phyloP scores from a whole-genome alignment of 192 early-diverging fungal species.

The Backusella luteola region DNA sequence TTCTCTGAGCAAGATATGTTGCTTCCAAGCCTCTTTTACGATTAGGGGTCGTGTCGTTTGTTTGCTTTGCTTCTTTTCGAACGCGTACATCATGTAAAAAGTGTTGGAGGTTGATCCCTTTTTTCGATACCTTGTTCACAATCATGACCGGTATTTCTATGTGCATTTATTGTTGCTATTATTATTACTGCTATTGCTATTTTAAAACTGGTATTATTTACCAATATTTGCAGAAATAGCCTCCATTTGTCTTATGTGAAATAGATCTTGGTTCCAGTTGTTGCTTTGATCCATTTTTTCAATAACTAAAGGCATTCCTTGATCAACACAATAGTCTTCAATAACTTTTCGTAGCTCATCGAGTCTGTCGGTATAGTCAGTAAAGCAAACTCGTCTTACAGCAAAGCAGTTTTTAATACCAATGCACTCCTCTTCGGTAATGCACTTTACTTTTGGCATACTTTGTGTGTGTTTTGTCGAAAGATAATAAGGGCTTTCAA shows the following conservation, averaged over 20 bases:
- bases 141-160: background rate
- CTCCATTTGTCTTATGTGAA: background rate
- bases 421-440: background rate
- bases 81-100: background rate
- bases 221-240: background rate
- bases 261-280: constrained; percentile 6
- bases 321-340: constrained; percentile 11
- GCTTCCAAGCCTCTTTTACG: background rate
- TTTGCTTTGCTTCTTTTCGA: background rate
- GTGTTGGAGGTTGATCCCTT: background rate
- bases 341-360: background rate
- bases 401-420: background rate
- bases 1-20: background rate
- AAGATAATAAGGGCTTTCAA: too few species aligned
- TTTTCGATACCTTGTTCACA: background rate
- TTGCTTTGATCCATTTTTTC: constrained; percentile 7
- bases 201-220: background rate
- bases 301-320: constrained; percentile 20
- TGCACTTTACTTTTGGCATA: background rate
- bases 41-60: background rate
- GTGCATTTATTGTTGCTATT: too few species aligned
- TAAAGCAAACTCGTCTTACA: background rate
- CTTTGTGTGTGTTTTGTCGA: background rate
- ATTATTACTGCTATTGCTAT: background rate
- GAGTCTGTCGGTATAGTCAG: background rate